Percentiles rank a stretch among this genome's conserved stretches.
These are phyloP conservation scores for Ettlia oleoabundans DNA, from an alignment of 139 green algal genomes.

Conservation along the genomic window DNA sequence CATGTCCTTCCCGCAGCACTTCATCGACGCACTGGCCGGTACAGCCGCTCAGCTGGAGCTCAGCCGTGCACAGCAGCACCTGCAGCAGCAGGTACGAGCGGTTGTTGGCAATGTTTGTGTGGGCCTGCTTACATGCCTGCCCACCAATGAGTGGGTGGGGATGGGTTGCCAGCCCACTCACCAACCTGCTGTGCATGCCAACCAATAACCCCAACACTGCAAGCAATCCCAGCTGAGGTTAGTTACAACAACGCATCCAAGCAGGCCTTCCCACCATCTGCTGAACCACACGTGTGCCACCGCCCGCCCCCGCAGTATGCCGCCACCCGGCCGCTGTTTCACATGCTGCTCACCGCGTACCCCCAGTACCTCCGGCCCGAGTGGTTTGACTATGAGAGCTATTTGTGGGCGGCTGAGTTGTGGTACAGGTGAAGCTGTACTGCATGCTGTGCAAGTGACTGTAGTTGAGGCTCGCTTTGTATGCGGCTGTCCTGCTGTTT, in stretches of 20 bases:
- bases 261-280: no score
- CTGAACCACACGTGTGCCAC: no score
- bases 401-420: conserved; percentile 77
- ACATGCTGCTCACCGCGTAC: conserved; percentile 66
- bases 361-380: conserved; percentile 47
- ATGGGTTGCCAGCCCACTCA: no score
- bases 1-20: conserved; percentile 44
- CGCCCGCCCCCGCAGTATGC: conserved; percentile 35
- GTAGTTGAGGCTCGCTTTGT: no score
- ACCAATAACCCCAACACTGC: no score
- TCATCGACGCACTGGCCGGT: conserved; percentile 46
- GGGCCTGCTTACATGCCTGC: no score
- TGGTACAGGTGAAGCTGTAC: conserved; percentile 56
- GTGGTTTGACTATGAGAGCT: conserved; percentile 63
- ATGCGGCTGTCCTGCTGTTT: no score
- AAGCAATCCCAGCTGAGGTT: no score
- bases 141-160: no score
- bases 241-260: no score
- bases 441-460: conserved; percentile 34
- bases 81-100: conserved; percentile 29
- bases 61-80: conserved; percentile 52
- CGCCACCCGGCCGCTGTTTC: conserved; percentile 44
- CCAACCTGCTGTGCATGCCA: no score
- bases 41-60: conserved; percentile 49
- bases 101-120: no score